phyloP scores from a whole-genome alignment of 2,329 filamentous ascomycete species.

The Alternaria postmessia region DNA sequence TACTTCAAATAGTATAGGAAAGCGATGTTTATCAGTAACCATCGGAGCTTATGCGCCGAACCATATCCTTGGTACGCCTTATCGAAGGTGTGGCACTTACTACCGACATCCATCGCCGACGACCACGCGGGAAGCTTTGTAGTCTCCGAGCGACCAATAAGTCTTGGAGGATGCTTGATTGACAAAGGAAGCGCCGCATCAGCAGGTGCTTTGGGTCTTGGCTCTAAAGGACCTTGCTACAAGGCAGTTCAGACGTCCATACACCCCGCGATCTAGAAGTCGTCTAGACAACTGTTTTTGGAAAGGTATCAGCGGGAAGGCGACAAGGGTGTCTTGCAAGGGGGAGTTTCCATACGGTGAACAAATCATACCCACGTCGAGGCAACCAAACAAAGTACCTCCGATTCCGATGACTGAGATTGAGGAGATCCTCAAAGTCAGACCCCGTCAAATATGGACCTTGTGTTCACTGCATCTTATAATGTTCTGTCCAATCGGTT shows the following conservation, averaged over 20 bases:
- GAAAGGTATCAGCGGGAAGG: not conserved
- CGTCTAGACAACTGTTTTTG: not conserved
- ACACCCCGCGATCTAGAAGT: not conserved
- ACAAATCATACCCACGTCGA: not conserved
- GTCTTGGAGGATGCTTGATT: conserved; percentile 2
- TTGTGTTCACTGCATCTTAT: conserved; percentile 16
- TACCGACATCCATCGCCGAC: conserved; percentile 2
- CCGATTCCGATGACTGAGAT: not conserved
- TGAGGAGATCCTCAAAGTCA: conserved; percentile 24
- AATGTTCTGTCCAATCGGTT: conserved; percentile 17
- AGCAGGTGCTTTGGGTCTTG: not conserved
- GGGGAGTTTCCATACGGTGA: not conserved
- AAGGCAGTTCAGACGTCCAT: not conserved
- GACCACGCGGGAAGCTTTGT: not conserved
- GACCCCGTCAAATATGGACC: conserved; percentile 8
- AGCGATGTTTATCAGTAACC: not conserved
- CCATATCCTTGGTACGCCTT: not conserved
- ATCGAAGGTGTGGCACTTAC: conserved; percentile 2
- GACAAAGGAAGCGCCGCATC: not conserved
- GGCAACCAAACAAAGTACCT: conserved; percentile 1
- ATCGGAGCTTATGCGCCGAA: not conserved
- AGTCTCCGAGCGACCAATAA: not conserved
- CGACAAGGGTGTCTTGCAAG: not conserved
- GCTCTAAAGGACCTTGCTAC: not conserved
- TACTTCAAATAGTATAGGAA: not conserved